phyloP scores from a whole-genome alignment of 2,329 filamentous ascomycete genomes.

The Trichoderma sp. region DNA sequence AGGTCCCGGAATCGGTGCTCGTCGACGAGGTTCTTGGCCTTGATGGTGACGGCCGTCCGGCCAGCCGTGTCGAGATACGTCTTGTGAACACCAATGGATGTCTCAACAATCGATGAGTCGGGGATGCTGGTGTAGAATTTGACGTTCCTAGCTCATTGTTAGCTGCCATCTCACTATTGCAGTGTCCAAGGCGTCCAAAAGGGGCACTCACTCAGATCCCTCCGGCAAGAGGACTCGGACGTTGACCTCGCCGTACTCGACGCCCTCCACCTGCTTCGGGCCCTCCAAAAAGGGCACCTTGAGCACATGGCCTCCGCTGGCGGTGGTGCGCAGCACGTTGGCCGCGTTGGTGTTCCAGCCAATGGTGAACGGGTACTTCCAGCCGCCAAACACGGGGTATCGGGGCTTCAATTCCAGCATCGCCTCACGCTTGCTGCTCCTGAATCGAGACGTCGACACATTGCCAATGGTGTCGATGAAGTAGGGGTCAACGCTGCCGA shows the following conservation, averaged over 20 bases:
- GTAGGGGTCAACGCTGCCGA: conserved; percentile 84
- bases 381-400: conserved; percentile 95
- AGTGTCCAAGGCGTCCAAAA: no score
- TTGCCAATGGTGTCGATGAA: conserved; percentile 97
- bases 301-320: conserved; percentile 74
- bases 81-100: conserved; percentile 66
- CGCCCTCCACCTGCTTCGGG: conserved; percentile 79
- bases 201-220: conserved; percentile 72
- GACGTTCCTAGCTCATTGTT: conserved; percentile 67
- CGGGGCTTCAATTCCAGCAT: conserved; percentile 87
- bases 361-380: conserved; percentile 97
- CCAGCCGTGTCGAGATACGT: conserved; percentile 95
- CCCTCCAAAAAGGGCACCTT: conserved; percentile 94
- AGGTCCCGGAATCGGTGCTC: conserved; percentile 83
- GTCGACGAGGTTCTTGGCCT: conserved; percentile 84
- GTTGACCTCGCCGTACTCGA: conserved; percentile 81
- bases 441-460: conserved; percentile 89
- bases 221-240: conserved; percentile 87
- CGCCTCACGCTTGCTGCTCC: conserved; percentile 75
- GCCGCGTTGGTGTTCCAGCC: conserved; percentile 91
- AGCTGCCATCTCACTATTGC: conserved; percentile 28
- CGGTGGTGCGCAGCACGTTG: conserved; percentile 70
- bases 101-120: conserved; percentile 59
- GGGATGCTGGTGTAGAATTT: conserved; percentile 76
- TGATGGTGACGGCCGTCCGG: conserved; percentile 78